A percentile compares a stretch with the other conserved stretches of the same genome.
phyloP scores from a whole-genome alignment of 2,329 filamentous ascomycete genomes.

The Fusarium burgessii region DNA sequence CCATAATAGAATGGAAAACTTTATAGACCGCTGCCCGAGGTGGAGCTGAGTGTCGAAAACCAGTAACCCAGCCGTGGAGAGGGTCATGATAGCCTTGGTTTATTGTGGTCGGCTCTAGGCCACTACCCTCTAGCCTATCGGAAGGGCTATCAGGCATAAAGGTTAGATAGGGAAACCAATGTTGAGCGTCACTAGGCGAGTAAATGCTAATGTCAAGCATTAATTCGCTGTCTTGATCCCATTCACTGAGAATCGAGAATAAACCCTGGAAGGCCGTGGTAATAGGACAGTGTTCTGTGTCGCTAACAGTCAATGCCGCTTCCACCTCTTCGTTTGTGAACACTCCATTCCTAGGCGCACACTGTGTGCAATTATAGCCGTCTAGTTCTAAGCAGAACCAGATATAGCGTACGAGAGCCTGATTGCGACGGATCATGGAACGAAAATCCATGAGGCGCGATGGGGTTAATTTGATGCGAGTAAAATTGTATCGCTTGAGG shows the following conservation, averaged over 20 bases:
- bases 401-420: background rate
- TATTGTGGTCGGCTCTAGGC: background rate
- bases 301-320: background rate
- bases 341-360: background rate
- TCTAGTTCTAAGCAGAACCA: background rate
- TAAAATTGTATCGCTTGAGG: background rate
- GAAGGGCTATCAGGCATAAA: background rate
- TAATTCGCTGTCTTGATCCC: slow-evolving; percentile 46
- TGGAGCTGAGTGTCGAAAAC: background rate
- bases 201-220: slow-evolving; percentile 51
- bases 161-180: background rate
- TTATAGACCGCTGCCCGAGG: slow-evolving; percentile 4
- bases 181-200: slow-evolving; percentile 47
- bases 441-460: background rate
- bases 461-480: background rate
- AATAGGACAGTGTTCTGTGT: slow-evolving; percentile 38
- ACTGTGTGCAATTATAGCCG: background rate
- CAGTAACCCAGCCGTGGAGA: background rate
- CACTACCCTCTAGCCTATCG: background rate
- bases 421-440: background rate
- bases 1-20: background rate
- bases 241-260: slow-evolving; percentile 48
- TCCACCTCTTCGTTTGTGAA: fast-evolving
- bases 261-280: slow-evolving; percentile 53
- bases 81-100: background rate